These are phyloP conservation scores for Chaetothyriales sp. DNA, from an alignment of 2,329 filamentous ascomycete genomes.

Conservation along the genomic window DNA sequence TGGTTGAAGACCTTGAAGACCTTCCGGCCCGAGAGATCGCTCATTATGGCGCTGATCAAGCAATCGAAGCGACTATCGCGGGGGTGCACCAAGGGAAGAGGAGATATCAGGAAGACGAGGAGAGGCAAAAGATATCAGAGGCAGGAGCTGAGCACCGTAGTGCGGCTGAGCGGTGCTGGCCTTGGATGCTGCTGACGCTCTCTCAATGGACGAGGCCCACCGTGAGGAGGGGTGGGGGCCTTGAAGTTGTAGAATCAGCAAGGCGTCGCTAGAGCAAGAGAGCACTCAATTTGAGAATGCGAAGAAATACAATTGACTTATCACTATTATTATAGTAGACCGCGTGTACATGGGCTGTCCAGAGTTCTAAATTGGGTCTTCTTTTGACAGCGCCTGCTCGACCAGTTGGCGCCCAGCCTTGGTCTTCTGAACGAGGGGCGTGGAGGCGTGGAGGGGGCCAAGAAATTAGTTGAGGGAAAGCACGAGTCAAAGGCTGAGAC, in stretches of 20 bases:
- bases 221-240: not conserved
- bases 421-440: too few species aligned
- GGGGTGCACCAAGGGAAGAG: not conserved
- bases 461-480: not conserved
- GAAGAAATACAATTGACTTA: too few species aligned
- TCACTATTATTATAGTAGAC: too few species aligned
- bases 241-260: too few species aligned
- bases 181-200: not conserved
- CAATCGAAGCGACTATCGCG: not conserved
- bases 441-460: not conserved
- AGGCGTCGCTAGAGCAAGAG: too few species aligned
- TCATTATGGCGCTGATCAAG: constrained; percentile 31
- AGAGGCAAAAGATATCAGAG: not conserved
- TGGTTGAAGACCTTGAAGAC: constrained; percentile 99
- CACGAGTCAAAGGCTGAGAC: too few species aligned
- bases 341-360: too few species aligned
- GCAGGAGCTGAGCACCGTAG: not conserved
- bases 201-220: not conserved
- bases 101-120: not conserved
- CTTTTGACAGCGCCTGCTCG: too few species aligned
- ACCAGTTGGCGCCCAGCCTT: too few species aligned
- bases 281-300: too few species aligned
- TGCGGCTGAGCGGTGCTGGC: not conserved
- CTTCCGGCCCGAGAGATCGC: constrained; percentile 59
- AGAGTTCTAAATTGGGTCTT: too few species aligned